Evolutionary conservation across 805 yeast genomes (phyloP), one percentile per base, ranked within the genome.

Genomic region (Saccharomycopsis babjevae): DNA sequence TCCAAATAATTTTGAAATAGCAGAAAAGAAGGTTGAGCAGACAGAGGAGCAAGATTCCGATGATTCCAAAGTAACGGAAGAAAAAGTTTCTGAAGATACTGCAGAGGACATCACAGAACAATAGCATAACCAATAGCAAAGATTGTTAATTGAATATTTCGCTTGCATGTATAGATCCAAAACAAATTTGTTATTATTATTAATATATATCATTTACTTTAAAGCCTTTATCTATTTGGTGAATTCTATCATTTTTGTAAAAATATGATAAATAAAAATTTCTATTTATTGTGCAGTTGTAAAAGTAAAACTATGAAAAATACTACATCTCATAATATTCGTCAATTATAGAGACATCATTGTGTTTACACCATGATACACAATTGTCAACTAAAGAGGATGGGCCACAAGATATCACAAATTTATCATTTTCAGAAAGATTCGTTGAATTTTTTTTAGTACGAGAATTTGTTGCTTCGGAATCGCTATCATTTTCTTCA

Each of bases 321-420:
- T 5, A 18, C 56, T 36, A 63, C 64, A 63, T 61, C 13, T 74
- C 66, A 63, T 78, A 82, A 1, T 72, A 70, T 65, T 83, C 88
- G 20, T 76, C 71, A 57, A 76, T 74, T 57, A 72, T 76, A 36
- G 75, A 71, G 20, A 78, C 73, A 4, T 58, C 30, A 32, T 74
- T 68, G 0, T 62, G 60, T 0, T 65, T 67, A 0, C 83, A 77
- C 73, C 81, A 73, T 2, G 20, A 57, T 40, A 69, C 63, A 30
- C 79, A 77, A 13, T 78, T 79, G 1, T 60, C 56, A 50, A 80
- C 75, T 63, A 84, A 68, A 0, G 76, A 63, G 1, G 68, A 66
- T 1, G 86, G 86, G 0, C 89, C 89, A 71, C 89, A 84, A 0
- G 84, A 77, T 18, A 84, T 70, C 0, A 83, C 68, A 83, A 85